Conservation (phyloP, 1,284 basidiomycete genomes). For the Cerioporus squamosus region DNA sequence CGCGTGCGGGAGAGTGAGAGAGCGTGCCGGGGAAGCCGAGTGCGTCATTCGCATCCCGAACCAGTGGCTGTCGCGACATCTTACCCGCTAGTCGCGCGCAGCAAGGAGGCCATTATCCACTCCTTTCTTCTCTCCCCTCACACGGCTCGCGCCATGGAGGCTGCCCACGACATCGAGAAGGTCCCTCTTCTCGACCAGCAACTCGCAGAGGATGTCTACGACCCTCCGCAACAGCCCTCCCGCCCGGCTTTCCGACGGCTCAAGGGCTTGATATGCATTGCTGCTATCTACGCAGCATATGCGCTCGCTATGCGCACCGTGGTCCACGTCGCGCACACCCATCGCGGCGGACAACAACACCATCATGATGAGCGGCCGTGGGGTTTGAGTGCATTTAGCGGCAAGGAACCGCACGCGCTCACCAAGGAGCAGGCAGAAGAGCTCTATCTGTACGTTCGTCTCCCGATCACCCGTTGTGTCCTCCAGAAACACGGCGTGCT, state of each 20-base stretch:
- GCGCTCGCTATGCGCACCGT: neutral
- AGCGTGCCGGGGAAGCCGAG: too few relatives aligned
- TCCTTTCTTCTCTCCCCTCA: neutral
- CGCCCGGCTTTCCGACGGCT: neutral
- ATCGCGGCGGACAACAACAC: neutral
- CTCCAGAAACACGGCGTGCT: neutral
- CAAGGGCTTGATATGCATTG: constrained; percentile 3
- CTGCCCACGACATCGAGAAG: constrained; percentile 5
- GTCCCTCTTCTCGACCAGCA: constrained; percentile 1
- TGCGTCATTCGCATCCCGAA: too few relatives aligned
- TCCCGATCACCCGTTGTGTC: neutral
- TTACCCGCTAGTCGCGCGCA: neutral
- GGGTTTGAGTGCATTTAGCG: constrained; percentile 13
- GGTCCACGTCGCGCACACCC: neutral
- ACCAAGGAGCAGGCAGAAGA: constrained; percentile 22
- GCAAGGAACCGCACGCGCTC: neutral
- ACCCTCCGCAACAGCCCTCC: neutral
- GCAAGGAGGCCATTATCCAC: neutral
- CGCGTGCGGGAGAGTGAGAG: too few relatives aligned
- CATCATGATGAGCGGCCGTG: constrained; percentile 9
- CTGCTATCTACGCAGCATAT: constrained; percentile 5
- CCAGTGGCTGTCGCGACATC: neutral
- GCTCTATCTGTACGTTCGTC: constrained; percentile 33
- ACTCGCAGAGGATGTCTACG: neutral
- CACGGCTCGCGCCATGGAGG: constrained; percentile 3